phyloP scores from a whole-genome alignment of 805 yeast genomes.

The Candida lessepsii region DNA sequence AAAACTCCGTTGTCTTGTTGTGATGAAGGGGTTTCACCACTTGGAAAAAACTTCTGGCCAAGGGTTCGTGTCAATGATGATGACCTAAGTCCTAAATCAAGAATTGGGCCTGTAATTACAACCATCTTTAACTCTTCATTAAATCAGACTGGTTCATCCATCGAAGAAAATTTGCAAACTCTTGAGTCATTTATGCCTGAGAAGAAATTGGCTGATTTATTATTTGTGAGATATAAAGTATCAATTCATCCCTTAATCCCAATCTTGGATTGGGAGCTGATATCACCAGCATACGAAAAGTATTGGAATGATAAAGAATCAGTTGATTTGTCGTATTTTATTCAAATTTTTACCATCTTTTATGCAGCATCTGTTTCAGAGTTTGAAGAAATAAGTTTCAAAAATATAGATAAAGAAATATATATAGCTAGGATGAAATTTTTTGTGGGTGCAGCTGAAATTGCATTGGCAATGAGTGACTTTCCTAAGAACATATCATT shows the following conservation, averaged over 20 bases:
- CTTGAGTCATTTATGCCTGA: slow-evolving; percentile 12
- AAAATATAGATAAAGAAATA: slow-evolving; percentile 1
- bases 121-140: slow-evolving; percentile 10
- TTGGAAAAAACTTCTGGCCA: slow-evolving; percentile 1
- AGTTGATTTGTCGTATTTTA: slow-evolving; percentile 10
- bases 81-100: slow-evolving; percentile 2
- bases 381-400: slow-evolving; percentile 12
- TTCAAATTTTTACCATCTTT: slow-evolving; percentile 13
- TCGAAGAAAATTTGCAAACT: slow-evolving; percentile 6
- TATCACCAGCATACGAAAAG: slow-evolving; percentile 11
- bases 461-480: slow-evolving; percentile 13
- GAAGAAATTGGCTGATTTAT: slow-evolving; percentile 12
- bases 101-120: slow-evolving; percentile 12
- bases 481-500: slow-evolving; percentile 14
- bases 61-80: background rate
- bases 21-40: background rate
- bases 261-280: slow-evolving; percentile 11
- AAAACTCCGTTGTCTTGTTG: slow-evolving; percentile 1
- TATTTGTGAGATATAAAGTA: slow-evolving; percentile 12
- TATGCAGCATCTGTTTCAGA: slow-evolving; percentile 17
- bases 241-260: slow-evolving; percentile 16
- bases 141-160: slow-evolving; percentile 5
- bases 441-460: slow-evolving; percentile 15
- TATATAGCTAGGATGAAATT: slow-evolving; percentile 12
- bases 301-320: slow-evolving; percentile 12